A percentile compares a stretch with the other conserved stretches of the same genome.
Conservation (phyloP, 2,329 filamentous ascomycete genomes). For the Diaporthe destruens region DNA sequence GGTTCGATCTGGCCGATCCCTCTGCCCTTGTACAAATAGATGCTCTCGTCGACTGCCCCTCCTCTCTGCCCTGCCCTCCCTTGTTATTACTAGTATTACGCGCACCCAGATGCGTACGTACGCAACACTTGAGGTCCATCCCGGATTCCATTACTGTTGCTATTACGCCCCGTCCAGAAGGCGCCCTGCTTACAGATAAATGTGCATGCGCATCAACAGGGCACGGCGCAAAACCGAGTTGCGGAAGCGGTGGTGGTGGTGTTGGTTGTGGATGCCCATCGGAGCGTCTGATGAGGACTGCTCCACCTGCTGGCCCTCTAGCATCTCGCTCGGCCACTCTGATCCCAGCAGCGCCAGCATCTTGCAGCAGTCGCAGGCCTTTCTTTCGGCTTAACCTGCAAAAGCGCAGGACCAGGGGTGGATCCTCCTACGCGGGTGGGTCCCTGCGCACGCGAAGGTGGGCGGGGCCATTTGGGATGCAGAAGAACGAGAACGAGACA, state of each 20-base stretch:
- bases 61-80: not conserved
- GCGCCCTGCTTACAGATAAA: conserved; percentile 1
- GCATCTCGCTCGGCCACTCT: conserved; percentile 37
- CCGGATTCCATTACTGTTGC: conserved; percentile 30
- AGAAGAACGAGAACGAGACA: conserved; percentile 33
- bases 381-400: conserved; percentile 42
- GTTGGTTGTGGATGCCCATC: conserved; percentile 36
- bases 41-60: not conserved
- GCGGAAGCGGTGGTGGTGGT: conserved; percentile 36
- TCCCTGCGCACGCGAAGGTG: conserved; percentile 40
- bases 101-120: not conserved
- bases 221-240: conserved; percentile 38
- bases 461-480: conserved; percentile 37
- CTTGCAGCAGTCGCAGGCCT: conserved; percentile 39
- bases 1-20: conserved; percentile 6
- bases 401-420: conserved; percentile 37
- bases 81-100: not conserved
- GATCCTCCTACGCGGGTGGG: conserved; percentile 38
- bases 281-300: conserved; percentile 36
- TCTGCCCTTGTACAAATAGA: conserved; percentile 18
- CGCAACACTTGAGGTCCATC: not conserved
- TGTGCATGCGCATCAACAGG: conserved; percentile 25
- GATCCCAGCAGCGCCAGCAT: conserved; percentile 39
- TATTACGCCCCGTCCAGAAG: conserved; percentile 18
- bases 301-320: conserved; percentile 40